Evolutionary conservation across 2,329 filamentous ascomycete genomes (phyloP).

Genomic region (Arthrobotrys musiformis): DNA sequence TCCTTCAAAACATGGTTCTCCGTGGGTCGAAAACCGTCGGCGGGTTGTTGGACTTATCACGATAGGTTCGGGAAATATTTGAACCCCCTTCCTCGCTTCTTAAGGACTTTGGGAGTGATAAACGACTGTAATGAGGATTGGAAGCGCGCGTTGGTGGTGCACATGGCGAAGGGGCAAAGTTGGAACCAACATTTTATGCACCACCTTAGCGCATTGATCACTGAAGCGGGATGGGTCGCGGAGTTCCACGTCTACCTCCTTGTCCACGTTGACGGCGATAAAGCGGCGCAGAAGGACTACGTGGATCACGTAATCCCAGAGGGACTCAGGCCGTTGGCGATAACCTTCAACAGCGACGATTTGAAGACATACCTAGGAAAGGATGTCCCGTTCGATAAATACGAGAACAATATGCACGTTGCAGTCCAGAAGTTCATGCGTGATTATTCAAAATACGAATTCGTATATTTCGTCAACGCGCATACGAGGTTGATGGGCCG

Average conservation of each 20-base stretch:
- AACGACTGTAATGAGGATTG: constrained; percentile 42
- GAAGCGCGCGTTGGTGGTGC: constrained; percentile 42
- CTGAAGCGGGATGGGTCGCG: constrained; percentile 39
- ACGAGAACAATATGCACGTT: constrained; percentile 39
- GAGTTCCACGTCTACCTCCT: constrained; percentile 41
- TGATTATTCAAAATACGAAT: constrained; percentile 43
- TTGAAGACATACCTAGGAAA: constrained; percentile 31
- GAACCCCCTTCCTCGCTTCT: constrained; percentile 20
- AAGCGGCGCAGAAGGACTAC: constrained; percentile 25
- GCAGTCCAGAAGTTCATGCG: constrained; percentile 49
- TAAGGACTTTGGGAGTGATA: constrained; percentile 17
- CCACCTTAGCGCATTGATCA: constrained; percentile 26
- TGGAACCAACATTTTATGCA: constrained; percentile 41
- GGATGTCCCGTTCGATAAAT: constrained; percentile 35
- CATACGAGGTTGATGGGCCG: constrained; percentile 37
- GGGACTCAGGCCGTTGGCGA: constrained; percentile 29
- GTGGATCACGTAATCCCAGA: constrained; percentile 27
- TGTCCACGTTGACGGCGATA: constrained; percentile 39
- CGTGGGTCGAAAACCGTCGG: constrained; percentile 40
- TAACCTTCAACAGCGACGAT: constrained; percentile 42
- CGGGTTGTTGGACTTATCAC: constrained; percentile 44
- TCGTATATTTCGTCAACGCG: constrained; percentile 38
- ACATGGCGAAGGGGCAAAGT: constrained; percentile 43
- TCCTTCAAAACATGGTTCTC: constrained; percentile 45
- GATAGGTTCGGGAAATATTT: constrained; percentile 39